Percentiles rank a stretch among this genome's conserved stretches.
Conservation (phyloP, 2,329 filamentous ascomycete genomes). For the Chrysoporthe deuterocubensis region DNA sequence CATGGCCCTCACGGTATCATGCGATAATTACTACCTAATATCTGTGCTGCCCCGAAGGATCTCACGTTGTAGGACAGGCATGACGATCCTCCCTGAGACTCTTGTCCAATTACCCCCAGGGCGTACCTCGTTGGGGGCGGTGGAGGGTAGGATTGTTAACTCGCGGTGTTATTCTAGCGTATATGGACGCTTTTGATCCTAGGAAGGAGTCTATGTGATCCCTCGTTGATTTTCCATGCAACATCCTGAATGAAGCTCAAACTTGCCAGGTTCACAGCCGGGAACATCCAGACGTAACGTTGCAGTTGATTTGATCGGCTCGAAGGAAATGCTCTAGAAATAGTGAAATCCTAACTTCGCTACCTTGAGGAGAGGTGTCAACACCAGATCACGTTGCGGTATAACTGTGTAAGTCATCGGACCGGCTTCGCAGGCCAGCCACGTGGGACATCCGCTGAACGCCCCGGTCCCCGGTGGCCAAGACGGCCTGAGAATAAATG, state of each 20-base stretch:
- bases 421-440: neutral
- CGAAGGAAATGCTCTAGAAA: no score
- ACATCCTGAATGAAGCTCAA: neutral
- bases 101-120: no score
- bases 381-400: neutral
- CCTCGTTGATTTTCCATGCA: neutral
- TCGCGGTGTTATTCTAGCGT: neutral
- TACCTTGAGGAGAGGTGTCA: neutral
- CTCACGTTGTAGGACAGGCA: neutral
- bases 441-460: neutral
- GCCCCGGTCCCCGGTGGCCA: neutral
- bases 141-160: neutral
- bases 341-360: neutral
- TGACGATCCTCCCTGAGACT: neutral
- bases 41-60: neutral
- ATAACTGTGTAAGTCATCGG: neutral
- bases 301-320: neutral
- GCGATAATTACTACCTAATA: neutral
- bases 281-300: neutral
- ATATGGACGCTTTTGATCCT: neutral
- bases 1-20: neutral
- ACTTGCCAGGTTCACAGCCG: no score
- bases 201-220: neutral
- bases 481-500: neutral
- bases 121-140: no score